Evolutionary conservation across 2,329 filamentous ascomycete genomes (phyloP).

Genomic region (Clathrospora elynae): DNA sequence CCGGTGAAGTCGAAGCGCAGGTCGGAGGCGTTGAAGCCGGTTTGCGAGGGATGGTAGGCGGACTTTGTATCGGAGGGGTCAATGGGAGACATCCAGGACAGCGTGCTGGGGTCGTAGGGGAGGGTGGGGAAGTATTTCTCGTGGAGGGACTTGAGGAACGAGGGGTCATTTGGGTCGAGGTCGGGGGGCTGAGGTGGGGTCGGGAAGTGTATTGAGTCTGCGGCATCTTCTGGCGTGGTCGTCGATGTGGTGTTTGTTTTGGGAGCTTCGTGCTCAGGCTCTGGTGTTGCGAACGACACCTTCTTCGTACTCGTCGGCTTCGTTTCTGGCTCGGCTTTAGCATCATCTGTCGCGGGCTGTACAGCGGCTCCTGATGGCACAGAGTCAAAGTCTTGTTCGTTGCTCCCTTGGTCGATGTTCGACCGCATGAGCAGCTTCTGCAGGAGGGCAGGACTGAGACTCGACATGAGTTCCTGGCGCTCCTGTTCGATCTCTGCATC

Average conservation of each 20-base stretch:
- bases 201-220: constrained; percentile 70
- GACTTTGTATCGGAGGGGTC: constrained; percentile 66
- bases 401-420: constrained; percentile 70
- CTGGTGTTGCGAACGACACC: constrained; percentile 41
- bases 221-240: constrained; percentile 53
- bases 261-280: constrained; percentile 13
- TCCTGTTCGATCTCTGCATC: constrained; percentile 80
- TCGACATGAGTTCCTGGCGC: constrained; percentile 77
- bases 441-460: constrained; percentile 74
- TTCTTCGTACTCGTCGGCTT: constrained; percentile 33
- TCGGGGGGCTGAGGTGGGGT: constrained; percentile 63
- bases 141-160: constrained; percentile 85
- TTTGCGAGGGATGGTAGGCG: constrained; percentile 79
- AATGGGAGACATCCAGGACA: constrained; percentile 86
- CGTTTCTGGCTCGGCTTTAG: constrained; percentile 17
- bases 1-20: constrained; percentile 91
- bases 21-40: constrained; percentile 72
- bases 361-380: constrained; percentile 9
- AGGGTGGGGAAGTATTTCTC: constrained; percentile 91
- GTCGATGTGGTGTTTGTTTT: constrained; percentile 48
- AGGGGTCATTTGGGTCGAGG: constrained; percentile 79
- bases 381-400: constrained; percentile 46
- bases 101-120: constrained; percentile 79
- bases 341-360: constrained; percentile 15
- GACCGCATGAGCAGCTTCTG: constrained; percentile 77